phyloP scores from a whole-genome alignment of 2,329 filamentous ascomycete genomes.

The Ophiostoma sp. region DNA sequence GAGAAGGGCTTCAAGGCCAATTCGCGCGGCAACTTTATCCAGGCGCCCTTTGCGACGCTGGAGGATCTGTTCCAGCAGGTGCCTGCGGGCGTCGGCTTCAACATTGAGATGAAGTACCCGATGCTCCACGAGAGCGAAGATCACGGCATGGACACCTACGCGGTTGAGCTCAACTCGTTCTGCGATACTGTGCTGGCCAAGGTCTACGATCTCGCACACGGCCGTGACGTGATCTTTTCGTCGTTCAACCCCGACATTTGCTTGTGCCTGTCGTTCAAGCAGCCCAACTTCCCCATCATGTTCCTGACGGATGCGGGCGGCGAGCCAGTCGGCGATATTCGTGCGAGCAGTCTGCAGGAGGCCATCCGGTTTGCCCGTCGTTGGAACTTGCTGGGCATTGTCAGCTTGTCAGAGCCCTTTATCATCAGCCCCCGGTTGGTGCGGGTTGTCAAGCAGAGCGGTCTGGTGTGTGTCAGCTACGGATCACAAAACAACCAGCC shows the following conservation, averaged over 20 bases:
- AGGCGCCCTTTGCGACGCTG: slow-evolving; percentile 89
- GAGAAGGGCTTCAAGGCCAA: slow-evolving; percentile 94
- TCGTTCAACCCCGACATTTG: slow-evolving; percentile 98
- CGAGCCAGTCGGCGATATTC: slow-evolving; percentile 76
- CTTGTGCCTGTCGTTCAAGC: slow-evolving; percentile 89
- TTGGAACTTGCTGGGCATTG: slow-evolving; percentile 92
- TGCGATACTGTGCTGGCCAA: slow-evolving; percentile 87
- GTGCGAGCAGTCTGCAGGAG: slow-evolving; percentile 88
- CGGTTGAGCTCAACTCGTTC: slow-evolving; percentile 92
- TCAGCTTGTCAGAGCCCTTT: slow-evolving; percentile 80
- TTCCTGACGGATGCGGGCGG: slow-evolving; percentile 89
- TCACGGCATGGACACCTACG: slow-evolving; percentile 94
- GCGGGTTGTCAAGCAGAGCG: slow-evolving; percentile 87
- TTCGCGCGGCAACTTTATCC: slow-evolving; percentile 87
- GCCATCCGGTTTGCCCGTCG: slow-evolving; percentile 89
- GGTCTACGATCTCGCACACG: slow-evolving; percentile 78
- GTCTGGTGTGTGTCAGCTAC: slow-evolving; percentile 91
- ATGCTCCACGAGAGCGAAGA: slow-evolving; percentile 95
- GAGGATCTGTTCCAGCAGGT: slow-evolving; percentile 88
- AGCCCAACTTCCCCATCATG: slow-evolving; percentile 90
- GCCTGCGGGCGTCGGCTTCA: slow-evolving; percentile 81
- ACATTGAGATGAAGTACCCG: slow-evolving; percentile 96
- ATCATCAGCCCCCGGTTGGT: slow-evolving; percentile 86
- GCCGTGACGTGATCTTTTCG: slow-evolving; percentile 92
- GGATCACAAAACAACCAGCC: slow-evolving; percentile 87